phyloP scores from a whole-genome alignment of 2,329 filamentous ascomycete species.

The Seiridium unicorne region DNA sequence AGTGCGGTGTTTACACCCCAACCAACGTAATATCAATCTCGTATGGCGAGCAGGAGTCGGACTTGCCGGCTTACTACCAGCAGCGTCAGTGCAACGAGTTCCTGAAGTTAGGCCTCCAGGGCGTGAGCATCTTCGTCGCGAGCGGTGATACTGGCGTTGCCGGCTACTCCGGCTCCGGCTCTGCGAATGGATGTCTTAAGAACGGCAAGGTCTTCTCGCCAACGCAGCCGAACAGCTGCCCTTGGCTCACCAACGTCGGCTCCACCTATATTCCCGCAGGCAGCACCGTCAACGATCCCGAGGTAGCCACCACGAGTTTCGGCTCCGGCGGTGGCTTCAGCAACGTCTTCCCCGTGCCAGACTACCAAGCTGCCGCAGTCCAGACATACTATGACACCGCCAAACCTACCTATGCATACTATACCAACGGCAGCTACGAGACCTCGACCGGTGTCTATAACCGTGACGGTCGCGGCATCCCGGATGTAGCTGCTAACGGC shows the following conservation, averaged over 20 bases:
- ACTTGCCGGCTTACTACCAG: slow-evolving; percentile 44
- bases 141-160: slow-evolving; percentile 11
- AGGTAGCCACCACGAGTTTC: slow-evolving; percentile 18
- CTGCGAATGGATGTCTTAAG: slow-evolving; percentile 19
- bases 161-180: slow-evolving; percentile 4
- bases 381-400: slow-evolving; percentile 32
- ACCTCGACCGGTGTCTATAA: slow-evolving; percentile 24
- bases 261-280: slow-evolving; percentile 12
- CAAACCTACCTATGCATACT: slow-evolving; percentile 12
- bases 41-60: slow-evolving; percentile 50
- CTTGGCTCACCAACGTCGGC: slow-evolving; percentile 47
- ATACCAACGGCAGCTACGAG: slow-evolving; percentile 30
- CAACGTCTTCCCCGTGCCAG: slow-evolving; percentile 38
- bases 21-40: slow-evolving; percentile 53
- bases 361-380: slow-evolving; percentile 38
- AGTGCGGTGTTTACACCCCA: slow-evolving; percentile 40
- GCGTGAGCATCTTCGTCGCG: slow-evolving; percentile 9
- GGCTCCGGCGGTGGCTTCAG: slow-evolving; percentile 40
- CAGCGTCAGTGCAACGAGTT: slow-evolving; percentile 50
- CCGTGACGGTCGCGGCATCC: slow-evolving; percentile 34
- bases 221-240: slow-evolving; percentile 43
- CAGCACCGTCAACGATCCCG: slow-evolving; percentile 10
- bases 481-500: slow-evolving; percentile 40
- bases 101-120: slow-evolving; percentile 38
- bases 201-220: slow-evolving; percentile 35